These are phyloP conservation scores for Evernia prunastri DNA, from an alignment of 495 filamentous ascomycete genomes.

Conservation along the genomic window DNA sequence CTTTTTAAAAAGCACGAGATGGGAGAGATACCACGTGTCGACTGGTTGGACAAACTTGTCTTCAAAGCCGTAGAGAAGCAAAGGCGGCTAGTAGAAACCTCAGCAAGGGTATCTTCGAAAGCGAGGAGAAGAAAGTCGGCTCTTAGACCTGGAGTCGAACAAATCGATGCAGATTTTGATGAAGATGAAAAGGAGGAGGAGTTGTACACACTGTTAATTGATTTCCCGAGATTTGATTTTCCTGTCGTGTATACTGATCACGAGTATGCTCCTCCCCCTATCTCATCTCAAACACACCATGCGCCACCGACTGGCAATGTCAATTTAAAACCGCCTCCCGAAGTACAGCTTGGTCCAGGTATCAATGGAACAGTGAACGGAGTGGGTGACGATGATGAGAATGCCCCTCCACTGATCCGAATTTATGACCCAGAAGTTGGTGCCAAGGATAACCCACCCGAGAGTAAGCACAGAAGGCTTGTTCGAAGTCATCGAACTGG, in stretches of 20 bases:
- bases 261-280: conserved; percentile 77
- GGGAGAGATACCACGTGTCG: conserved; percentile 83
- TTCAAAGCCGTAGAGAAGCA: conserved; percentile 80
- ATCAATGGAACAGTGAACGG: conserved; percentile 54
- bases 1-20: conserved; percentile 97
- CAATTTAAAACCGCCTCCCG: conserved; percentile 67
- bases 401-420: conserved; percentile 57
- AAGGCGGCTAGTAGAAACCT: conserved; percentile 50
- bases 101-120: conserved; percentile 27
- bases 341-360: conserved; percentile 75
- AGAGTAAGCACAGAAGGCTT: conserved; percentile 88
- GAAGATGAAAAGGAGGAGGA: conserved; percentile 39
- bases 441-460: conserved; percentile 81
- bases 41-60: conserved; percentile 92
- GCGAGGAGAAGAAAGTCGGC: conserved; percentile 30
- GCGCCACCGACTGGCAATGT: conserved; percentile 58
- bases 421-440: conserved; percentile 95
- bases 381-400: conserved; percentile 46
- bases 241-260: conserved; percentile 92
- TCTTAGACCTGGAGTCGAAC: conserved; percentile 28
- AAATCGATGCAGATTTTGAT: conserved; percentile 25
- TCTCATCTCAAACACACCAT: conserved; percentile 62
- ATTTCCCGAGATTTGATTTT: conserved; percentile 92
- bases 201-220: conserved; percentile 73
- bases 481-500: conserved; percentile 91